Percentiles rank a stretch among this genome's conserved stretches.
phyloP scores from a whole-genome alignment of 2,329 filamentous ascomycete genomes.

The Hypocrella siamensis region DNA sequence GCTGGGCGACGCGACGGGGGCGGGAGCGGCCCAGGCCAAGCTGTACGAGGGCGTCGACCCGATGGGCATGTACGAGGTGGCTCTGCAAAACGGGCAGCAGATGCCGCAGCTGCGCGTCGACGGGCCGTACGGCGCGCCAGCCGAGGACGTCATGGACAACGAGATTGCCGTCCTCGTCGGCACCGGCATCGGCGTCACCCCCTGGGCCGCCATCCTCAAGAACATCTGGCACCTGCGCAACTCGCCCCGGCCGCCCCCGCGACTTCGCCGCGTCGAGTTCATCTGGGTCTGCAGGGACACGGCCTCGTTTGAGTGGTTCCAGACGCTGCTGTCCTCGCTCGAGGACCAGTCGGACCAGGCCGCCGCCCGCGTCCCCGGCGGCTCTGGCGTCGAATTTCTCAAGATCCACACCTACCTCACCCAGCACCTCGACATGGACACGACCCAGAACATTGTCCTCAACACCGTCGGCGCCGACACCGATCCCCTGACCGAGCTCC shows the following conservation, averaged over 20 bases:
- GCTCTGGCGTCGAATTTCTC: constrained; percentile 67
- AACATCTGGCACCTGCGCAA: constrained; percentile 97
- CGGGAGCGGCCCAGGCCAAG: constrained; percentile 72
- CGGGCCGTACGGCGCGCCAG: constrained; percentile 89
- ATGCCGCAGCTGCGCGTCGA: constrained; percentile 88
- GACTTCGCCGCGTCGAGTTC: constrained; percentile 90
- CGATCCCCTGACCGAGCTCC: constrained; percentile 86
- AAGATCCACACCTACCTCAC: constrained; percentile 98
- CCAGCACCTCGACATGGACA: constrained; percentile 81
- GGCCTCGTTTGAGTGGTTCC: constrained; percentile 96
- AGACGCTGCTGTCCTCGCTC: constrained; percentile 78
- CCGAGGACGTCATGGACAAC: constrained; percentile 93
- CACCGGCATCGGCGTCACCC: constrained; percentile 76
- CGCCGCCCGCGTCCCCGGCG: constrained; percentile 49
- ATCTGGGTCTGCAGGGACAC: constrained; percentile 98
- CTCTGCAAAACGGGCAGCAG: constrained; percentile 77
- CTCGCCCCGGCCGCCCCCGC: constrained; percentile 72
- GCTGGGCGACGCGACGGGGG: constrained; percentile 93
- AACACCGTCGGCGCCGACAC: constrained; percentile 81
- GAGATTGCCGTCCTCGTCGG: constrained; percentile 77
- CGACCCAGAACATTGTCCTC: constrained; percentile 88
- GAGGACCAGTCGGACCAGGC: constrained; percentile 69
- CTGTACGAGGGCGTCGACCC: constrained; percentile 84
- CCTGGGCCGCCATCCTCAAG: constrained; percentile 79
- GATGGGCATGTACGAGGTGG: constrained; percentile 95